These are phyloP conservation scores for Tremella yokohamensis DNA, from an alignment of 768 basidiomycete species.

Conservation along the genomic window DNA sequence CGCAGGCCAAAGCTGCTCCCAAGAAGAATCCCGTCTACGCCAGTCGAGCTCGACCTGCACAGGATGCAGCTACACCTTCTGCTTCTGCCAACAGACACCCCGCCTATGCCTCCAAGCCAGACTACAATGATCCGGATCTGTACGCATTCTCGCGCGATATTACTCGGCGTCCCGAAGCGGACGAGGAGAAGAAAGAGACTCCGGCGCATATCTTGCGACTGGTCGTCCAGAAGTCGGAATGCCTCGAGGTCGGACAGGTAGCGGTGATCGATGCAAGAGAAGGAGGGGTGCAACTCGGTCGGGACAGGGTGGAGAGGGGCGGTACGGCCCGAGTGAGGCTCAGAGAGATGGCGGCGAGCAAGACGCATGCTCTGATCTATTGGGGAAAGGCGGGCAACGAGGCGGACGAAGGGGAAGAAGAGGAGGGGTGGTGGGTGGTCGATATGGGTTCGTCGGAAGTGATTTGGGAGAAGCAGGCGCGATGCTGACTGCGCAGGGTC, in stretches of 20 bases:
- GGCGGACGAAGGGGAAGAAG: constrained; percentile 12
- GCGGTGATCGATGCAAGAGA: constrained; percentile 42
- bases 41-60: background rate
- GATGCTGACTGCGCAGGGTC: constrained; percentile 32
- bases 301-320: constrained; percentile 38
- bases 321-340: constrained; percentile 32
- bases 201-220: constrained; percentile 37
- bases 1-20: background rate
- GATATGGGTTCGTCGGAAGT: constrained; percentile 29
- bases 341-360: constrained; percentile 46
- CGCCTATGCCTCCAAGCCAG: constrained; percentile 7
- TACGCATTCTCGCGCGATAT: constrained; percentile 16
- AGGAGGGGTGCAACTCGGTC: constrained; percentile 38
- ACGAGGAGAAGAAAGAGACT: constrained; percentile 9
- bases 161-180: constrained; percentile 4
- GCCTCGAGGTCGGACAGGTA: constrained; percentile 18
- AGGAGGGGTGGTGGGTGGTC: constrained; percentile 44
- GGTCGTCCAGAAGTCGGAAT: constrained; percentile 26
- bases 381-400: constrained; percentile 29
- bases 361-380: constrained; percentile 44
- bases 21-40: constrained; percentile 19
- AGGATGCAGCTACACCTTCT: background rate
- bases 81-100: background rate
- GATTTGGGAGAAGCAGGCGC: background rate
- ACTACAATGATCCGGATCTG: constrained; percentile 18